Evolutionary conservation across 768 basidiomycete genomes (phyloP).

Genomic region (Suillus sp.): DNA sequence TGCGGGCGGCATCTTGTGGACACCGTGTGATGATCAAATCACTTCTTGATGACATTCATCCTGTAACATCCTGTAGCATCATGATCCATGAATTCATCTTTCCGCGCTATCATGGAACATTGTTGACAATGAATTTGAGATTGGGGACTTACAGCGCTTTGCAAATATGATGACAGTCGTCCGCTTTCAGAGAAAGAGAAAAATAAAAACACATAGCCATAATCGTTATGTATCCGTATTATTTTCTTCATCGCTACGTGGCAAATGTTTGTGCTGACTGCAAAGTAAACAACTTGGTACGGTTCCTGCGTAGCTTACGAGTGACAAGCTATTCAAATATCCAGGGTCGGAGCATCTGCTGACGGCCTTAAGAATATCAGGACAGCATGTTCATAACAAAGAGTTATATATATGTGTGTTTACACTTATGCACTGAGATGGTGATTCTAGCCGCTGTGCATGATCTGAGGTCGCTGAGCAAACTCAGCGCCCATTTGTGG

Average conservation of each 20-base stretch:
- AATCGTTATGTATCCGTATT: too few relatives aligned
- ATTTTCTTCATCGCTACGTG: not conserved
- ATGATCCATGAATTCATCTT: not conserved
- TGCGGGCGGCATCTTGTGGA: not conserved
- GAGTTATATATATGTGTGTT: not conserved
- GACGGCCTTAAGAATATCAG: not conserved
- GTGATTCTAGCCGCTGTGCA: not conserved
- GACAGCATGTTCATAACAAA: not conserved
- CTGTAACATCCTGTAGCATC: not conserved
- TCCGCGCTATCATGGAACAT: not conserved
- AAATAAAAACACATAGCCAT: too few relatives aligned
- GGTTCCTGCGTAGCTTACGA: not conserved
- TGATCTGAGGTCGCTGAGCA: not conserved
- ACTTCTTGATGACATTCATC: not conserved
- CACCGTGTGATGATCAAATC: not conserved
- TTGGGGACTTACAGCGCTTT: not conserved
- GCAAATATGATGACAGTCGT: constrained; percentile 8
- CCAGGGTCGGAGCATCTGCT: too few relatives aligned
- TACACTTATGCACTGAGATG: not conserved
- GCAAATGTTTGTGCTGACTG: too few relatives aligned
- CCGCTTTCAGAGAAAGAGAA: not conserved
- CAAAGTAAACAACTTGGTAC: too few relatives aligned
- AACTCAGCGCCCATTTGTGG: too few relatives aligned
- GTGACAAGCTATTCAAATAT: not conserved
- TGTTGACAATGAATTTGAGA: not conserved